Evolutionary conservation across 73 alveolate species (phyloP).

Genomic region (Uronychia setigera): DNA sequence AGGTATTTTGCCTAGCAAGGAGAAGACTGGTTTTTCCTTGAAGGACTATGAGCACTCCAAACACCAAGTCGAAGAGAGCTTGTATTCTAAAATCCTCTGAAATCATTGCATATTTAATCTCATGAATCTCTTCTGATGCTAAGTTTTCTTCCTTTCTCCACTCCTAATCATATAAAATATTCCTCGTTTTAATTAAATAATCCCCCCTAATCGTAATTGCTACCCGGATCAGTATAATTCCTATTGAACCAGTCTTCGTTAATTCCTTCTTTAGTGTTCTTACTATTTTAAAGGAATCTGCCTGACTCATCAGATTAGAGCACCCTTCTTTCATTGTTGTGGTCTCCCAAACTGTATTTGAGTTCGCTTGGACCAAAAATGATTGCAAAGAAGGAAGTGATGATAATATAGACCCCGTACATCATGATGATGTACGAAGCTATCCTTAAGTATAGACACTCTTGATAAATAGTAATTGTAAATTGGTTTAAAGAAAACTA

Average conservation of each 20-base stretch:
- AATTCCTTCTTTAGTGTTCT: neutral
- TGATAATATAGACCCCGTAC: neutral
- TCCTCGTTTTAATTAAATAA: too few species aligned
- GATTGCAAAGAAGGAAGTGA: neutral
- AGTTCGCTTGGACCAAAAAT: neutral
- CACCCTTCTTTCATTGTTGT: too few species aligned
- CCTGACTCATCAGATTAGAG: slow-evolving; percentile 1
- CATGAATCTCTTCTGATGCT: neutral
- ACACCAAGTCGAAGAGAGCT: neutral
- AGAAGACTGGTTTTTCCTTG: neutral
- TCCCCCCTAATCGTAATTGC: too few species aligned
- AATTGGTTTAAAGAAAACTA: too few species aligned
- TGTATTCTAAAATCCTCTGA: neutral
- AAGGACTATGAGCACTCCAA: neutral
- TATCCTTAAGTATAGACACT: neutral
- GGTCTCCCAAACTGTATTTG: neutral
- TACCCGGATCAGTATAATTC: neutral
- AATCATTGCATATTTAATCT: neutral
- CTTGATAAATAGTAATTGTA: too few species aligned
- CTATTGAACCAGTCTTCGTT: neutral
- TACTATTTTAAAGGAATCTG: neutral
- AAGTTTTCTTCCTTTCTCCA: neutral
- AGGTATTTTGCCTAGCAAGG: neutral
- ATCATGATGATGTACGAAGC: neutral
- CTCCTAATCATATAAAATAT: too few species aligned